These are phyloP conservation scores for Xenoacremonium recifei DNA, from an alignment of 2,329 filamentous ascomycete genomes.

Conservation along the genomic window DNA sequence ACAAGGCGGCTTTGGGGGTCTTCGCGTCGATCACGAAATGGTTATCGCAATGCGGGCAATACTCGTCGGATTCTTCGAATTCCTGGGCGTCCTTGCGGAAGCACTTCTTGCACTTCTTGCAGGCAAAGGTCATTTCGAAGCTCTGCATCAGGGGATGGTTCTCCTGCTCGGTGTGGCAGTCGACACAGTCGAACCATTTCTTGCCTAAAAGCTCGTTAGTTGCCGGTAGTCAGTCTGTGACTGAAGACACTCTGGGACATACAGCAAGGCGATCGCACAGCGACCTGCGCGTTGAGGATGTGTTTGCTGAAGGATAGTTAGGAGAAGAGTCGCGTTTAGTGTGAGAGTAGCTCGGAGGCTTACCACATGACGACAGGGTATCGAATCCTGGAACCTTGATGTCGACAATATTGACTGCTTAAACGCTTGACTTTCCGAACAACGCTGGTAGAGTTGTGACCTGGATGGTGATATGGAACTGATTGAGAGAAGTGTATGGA, in stretches of 20 bases:
- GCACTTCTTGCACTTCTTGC: conserved; percentile 98
- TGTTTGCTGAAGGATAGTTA: conserved; percentile 70
- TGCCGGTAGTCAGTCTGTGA: no score
- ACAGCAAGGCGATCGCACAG: conserved; percentile 96
- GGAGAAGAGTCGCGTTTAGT: conserved; percentile 1
- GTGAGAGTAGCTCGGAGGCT: conserved; percentile 2
- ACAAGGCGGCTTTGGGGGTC: conserved; percentile 76
- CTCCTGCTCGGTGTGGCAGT: conserved; percentile 86
- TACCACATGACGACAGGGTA: conserved; percentile 35
- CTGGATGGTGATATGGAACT: no score
- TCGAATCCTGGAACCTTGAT: no score
- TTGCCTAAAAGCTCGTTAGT: conserved; percentile 54
- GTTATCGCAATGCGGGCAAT: conserved; percentile 98
- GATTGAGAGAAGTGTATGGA: no score
- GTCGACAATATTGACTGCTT: no score
- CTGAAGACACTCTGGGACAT: conserved; percentile 33
- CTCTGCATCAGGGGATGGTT: conserved; percentile 72
- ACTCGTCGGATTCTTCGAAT: conserved; percentile 97
- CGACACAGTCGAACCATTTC: conserved; percentile 98
- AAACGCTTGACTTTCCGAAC: no score
- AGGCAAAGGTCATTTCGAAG: conserved; percentile 90
- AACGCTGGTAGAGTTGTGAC: no score
- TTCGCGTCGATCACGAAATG: conserved; percentile 92
- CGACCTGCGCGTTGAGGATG: conserved; percentile 94
- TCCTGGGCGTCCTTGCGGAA: conserved; percentile 92